Percentiles rank a stretch among this genome's conserved stretches.
phyloP scores from a whole-genome alignment of 768 basidiomycete species.

The Trametes gibbosa region DNA sequence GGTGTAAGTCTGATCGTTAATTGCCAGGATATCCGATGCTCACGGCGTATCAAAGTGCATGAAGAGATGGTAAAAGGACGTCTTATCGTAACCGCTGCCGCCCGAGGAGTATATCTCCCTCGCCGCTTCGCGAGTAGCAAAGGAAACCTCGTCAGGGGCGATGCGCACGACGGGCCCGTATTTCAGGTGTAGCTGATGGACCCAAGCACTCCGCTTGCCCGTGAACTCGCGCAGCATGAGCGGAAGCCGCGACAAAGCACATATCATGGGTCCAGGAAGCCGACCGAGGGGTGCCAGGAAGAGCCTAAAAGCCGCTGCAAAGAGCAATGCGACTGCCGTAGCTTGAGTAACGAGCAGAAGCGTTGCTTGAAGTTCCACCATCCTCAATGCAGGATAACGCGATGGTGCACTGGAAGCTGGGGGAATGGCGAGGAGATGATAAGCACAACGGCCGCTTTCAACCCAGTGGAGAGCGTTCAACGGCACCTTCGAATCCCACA shows the following conservation, averaged over 20 bases:
- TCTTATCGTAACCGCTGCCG: conserved; percentile 24
- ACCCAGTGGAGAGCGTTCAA: background rate
- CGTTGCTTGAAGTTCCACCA: background rate
- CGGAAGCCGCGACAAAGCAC: conserved; percentile 11
- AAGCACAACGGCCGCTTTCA: too few species aligned
- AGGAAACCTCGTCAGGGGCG: conserved; percentile 23
- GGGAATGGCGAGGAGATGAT: background rate
- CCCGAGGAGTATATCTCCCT: conserved; percentile 25
- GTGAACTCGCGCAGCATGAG: conserved; percentile 22
- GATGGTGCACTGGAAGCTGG: background rate
- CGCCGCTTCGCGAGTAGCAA: conserved; percentile 21
- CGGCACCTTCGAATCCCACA: background rate
- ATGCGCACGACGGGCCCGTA: conserved; percentile 23
- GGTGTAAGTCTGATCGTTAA: too few species aligned
- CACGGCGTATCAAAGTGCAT: conserved; percentile 16
- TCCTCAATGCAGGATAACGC: background rate
- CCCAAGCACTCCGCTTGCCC: conserved; percentile 13
- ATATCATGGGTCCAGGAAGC: conserved; percentile 17
- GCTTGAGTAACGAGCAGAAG: background rate
- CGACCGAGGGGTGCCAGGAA: conserved; percentile 12
- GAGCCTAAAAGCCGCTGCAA: background rate
- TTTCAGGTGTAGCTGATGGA: conserved; percentile 17
- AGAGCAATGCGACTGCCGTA: background rate
- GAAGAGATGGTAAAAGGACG: conserved; percentile 17
- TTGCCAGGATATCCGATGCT: background rate